Evolutionary conservation across 768 basidiomycete species (phyloP).

Genomic region (Mycena floridula): DNA sequence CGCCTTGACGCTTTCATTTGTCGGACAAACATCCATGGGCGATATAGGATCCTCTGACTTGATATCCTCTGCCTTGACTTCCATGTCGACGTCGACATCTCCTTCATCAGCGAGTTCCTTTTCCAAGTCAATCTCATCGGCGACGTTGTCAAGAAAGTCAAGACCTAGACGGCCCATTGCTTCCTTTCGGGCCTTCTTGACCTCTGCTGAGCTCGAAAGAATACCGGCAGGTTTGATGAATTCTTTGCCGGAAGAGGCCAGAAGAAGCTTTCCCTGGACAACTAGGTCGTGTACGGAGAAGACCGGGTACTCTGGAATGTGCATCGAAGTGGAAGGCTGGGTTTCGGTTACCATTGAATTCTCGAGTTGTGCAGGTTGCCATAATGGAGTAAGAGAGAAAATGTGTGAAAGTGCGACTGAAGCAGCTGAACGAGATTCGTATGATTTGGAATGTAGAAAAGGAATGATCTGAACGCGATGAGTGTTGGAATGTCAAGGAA

Average conservation of each 20-base stretch:
- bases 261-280: constrained; percentile 67
- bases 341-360: constrained; percentile 18
- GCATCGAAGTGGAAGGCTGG: constrained; percentile 19
- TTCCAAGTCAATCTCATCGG: constrained; percentile 81
- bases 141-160: constrained; percentile 75
- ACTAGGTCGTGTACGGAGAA: constrained; percentile 78
- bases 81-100: constrained; percentile 38
- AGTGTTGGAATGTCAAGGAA: background rate
- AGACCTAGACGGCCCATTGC: constrained; percentile 85
- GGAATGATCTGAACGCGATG: constrained; percentile 66
- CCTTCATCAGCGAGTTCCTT: constrained; percentile 65
- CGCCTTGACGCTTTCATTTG: constrained; percentile 25
- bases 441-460: constrained; percentile 85
- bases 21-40: constrained; percentile 38
- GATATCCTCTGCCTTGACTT: no score
- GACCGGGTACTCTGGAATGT: constrained; percentile 55
- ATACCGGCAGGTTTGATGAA: constrained; percentile 72
- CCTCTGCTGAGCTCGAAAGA: constrained; percentile 67
- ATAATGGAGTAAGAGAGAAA: constrained; percentile 76
- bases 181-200: constrained; percentile 82
- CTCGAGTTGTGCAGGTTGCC: constrained; percentile 48
- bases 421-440: constrained; percentile 87
- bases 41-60: constrained; percentile 38
- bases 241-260: constrained; percentile 93
- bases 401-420: constrained; percentile 86